Evolutionary conservation across 306 rosid species (phyloP), one percentile per base, ranked within the genome.

Genomic region (Trifolium dubium): DNA sequence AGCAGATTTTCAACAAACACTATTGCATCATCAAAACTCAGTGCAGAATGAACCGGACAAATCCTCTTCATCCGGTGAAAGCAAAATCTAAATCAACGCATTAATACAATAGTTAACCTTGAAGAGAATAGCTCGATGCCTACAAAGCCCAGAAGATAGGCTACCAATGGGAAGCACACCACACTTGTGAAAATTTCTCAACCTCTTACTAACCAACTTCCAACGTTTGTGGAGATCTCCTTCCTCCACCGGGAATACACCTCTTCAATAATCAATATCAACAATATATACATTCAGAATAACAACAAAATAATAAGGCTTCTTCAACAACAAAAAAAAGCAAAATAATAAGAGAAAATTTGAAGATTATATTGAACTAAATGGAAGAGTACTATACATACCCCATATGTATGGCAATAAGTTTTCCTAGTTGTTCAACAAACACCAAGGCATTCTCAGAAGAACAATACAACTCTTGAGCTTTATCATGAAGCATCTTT

Each of bases 121-220:
- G 86, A 94, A 94, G 66, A 94, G 96, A 82, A 94, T 79, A n/a
- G 99, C 99, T 10, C 99, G 92, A 69, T 94, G 99, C 87, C 99
- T 83, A 79, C 99, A 94, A 61, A 92, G 89, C 35, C 99, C 99
- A 72, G 83, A 77, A 29, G 97, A 94, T 47, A 94, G 86, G 78
- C 87, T 87, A 61, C 96, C 97, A 31, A 94, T 89, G 43, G 99
- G 99, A 71, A 94, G 84, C 86, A 92, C 97, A 6, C 86, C 87
- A 86, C 96, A 94, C 64, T 94, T 87, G 37, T 78, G 96, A 56
- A 86, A 84, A 64, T 79, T 90, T 82, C 80, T 94, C 88, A 92
- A 74, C 81, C 88, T 90, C 78, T 82, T 90, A 81, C 96, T 92
- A 63, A 87, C 89, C 83, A 94, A 39, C 77, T 88, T 88, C 97